phyloP scores from a whole-genome alignment of 495 filamentous ascomycete species.

The Tuber magnatum region DNA sequence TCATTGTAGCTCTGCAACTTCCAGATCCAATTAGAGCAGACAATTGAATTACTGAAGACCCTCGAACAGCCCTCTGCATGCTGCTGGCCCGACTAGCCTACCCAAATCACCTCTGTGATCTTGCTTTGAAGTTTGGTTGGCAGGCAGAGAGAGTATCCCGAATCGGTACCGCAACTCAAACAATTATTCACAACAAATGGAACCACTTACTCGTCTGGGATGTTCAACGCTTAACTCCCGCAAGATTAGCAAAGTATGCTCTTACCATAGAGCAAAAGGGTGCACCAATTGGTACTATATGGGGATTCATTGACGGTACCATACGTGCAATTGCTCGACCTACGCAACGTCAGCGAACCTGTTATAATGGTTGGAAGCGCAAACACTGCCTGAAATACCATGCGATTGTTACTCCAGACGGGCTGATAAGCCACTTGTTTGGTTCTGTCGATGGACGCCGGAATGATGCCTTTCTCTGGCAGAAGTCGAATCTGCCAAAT shows the following conservation, averaged over 20 bases:
- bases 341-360: background rate
- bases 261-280: background rate
- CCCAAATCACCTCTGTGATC: background rate
- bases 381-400: background rate
- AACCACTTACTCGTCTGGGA: background rate
- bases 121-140: background rate
- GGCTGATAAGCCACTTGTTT: background rate
- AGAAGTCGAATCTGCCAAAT: background rate
- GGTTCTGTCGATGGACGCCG: background rate
- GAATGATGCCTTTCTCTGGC: background rate
- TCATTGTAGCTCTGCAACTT: background rate
- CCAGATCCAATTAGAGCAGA: background rate
- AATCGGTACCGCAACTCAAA: background rate
- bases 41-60: background rate
- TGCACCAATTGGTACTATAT: background rate
- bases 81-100: background rate
- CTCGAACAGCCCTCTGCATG: background rate
- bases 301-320: background rate
- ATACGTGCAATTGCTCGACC: background rate
- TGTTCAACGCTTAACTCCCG: background rate
- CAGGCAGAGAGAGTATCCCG: background rate
- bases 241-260: background rate
- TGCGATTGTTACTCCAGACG: background rate
- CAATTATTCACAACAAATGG: background rate
- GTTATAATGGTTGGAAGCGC: background rate